Evolutionary conservation across 371 early-diverging fungal genomes (phyloP).

Genomic region (Saksenaea vasiformis): DNA sequence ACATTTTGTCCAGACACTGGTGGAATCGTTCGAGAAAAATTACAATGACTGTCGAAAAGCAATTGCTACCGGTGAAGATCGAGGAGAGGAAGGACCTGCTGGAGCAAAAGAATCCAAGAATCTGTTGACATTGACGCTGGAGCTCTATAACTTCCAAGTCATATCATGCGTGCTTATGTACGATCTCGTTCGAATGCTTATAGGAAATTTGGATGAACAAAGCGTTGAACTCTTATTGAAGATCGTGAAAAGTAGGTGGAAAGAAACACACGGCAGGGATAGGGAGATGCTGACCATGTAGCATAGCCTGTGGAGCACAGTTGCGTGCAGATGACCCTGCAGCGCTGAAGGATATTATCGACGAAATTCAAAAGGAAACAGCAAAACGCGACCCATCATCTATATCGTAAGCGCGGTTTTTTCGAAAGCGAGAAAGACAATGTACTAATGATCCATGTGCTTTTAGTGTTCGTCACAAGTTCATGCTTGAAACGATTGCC

Average conservation of each 20-base stretch:
- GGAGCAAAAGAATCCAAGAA: conserved; percentile 76
- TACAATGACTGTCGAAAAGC: conserved; percentile 35
- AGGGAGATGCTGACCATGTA: neutral
- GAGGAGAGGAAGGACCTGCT: conserved; percentile 46
- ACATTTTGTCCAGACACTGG: conserved; percentile 80
- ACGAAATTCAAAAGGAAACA: conserved; percentile 65
- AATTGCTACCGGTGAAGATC: conserved; percentile 32
- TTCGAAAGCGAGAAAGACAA: conserved; percentile 18
- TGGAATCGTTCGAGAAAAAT: conserved; percentile 75
- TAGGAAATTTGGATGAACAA: conserved; percentile 70
- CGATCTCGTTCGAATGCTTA: conserved; percentile 78
- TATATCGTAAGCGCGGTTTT: conserved; percentile 43
- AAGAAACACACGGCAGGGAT: neutral
- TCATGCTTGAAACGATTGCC: conserved; percentile 91
- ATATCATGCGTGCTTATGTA: conserved; percentile 85
- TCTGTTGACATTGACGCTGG: conserved; percentile 77
- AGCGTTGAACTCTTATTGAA: conserved; percentile 88
- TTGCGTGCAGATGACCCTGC: conserved; percentile 91
- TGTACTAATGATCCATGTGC: neutral
- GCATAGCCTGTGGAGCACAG: conserved; percentile 78
- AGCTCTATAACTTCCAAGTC: conserved; percentile 90
- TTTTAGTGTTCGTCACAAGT: conserved; percentile 75
- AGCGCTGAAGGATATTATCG: conserved; percentile 84
- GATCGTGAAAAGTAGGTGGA: conserved; percentile 70
- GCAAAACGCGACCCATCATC: conserved; percentile 47